Evolutionary conservation across 2,329 filamentous ascomycete genomes (phyloP).

Genomic region (Volutella citrinella): DNA sequence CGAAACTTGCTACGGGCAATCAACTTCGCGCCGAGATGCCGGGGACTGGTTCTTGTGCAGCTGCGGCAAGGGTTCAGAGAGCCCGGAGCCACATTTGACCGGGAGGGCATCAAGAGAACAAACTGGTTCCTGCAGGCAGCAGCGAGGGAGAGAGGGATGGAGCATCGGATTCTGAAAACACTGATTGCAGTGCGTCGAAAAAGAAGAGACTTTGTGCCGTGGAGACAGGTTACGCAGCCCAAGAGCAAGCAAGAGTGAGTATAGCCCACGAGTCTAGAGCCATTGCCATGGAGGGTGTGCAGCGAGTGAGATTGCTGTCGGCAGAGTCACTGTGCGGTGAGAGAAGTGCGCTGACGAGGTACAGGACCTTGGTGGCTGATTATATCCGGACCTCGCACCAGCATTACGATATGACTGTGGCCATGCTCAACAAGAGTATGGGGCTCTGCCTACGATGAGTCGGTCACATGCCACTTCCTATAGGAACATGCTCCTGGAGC

Average conservation of each 20-base stretch:
- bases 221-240: constrained; percentile 17
- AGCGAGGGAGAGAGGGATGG: constrained; percentile 59
- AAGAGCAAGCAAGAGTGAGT: constrained; percentile 25
- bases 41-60: constrained; percentile 58
- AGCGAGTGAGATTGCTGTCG: too few relatives aligned
- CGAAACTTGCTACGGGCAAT: constrained; percentile 66
- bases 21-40: constrained; percentile 66
- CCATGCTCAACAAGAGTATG: constrained; percentile 73
- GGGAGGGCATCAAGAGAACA: constrained; percentile 58
- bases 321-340: too few relatives aligned
- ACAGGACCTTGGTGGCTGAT: constrained; percentile 16
- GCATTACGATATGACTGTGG: constrained; percentile 67
- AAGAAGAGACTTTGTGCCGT: constrained; percentile 12
- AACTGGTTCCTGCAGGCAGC: constrained; percentile 69
- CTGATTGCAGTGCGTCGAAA: constrained; percentile 42
- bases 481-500: too few relatives aligned
- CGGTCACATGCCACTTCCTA: too few relatives aligned
- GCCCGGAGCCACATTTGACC: constrained; percentile 41
- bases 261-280: too few relatives aligned
- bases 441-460: constrained; percentile 54
- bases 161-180: constrained; percentile 71
- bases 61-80: constrained; percentile 59
- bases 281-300: too few relatives aligned
- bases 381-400: constrained; percentile 40
- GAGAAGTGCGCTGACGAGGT: constrained; percentile 3